Evolutionary conservation across 805 yeast genomes (phyloP).

Genomic region (Cyberlindnera maritima): DNA sequence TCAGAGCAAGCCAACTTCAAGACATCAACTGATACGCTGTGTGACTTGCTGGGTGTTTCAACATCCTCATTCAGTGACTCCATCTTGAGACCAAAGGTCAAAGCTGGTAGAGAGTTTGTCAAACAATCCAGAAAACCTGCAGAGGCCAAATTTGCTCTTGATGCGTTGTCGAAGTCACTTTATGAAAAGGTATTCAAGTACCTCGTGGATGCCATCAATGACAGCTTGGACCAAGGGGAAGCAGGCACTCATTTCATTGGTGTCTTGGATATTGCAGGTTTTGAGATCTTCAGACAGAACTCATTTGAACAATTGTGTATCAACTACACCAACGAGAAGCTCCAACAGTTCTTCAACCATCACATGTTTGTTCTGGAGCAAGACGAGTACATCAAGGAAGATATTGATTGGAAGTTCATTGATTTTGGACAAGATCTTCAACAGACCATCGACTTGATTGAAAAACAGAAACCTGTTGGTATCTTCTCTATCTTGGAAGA

Average conservation of each 20-base stretch:
- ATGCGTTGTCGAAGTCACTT: slow-evolving; percentile 82
- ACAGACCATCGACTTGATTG: slow-evolving; percentile 91
- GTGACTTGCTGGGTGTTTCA: slow-evolving; percentile 64
- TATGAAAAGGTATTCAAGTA: slow-evolving; percentile 82
- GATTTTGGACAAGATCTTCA: slow-evolving; percentile 95
- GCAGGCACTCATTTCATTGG: slow-evolving; percentile 69
- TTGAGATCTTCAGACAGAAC: slow-evolving; percentile 91
- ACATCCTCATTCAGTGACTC: slow-evolving; percentile 52
- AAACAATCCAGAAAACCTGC: slow-evolving; percentile 72
- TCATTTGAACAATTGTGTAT: slow-evolving; percentile 97
- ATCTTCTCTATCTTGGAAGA: slow-evolving; percentile 86
- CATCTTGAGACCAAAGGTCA: slow-evolving; percentile 76
- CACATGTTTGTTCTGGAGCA: slow-evolving; percentile 97
- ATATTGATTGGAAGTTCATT: slow-evolving; percentile 93
- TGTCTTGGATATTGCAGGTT: slow-evolving; percentile 95
- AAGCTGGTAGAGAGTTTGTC: slow-evolving; percentile 87
- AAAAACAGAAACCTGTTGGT: slow-evolving; percentile 70
- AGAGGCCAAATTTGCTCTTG: slow-evolving; percentile 79
- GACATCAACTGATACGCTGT: slow-evolving; percentile 48
- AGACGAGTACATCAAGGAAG: slow-evolving; percentile 90
- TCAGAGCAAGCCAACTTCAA: slow-evolving; percentile 75
- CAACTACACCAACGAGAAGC: slow-evolving; percentile 94
- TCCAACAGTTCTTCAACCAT: slow-evolving; percentile 97
- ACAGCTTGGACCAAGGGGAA: slow-evolving; percentile 50
- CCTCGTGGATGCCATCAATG: slow-evolving; percentile 74